Evolutionary conservation across 2,329 filamentous ascomycete genomes (phyloP), one percentile per base, ranked within the genome.

Genomic region (Thermoascus crustaceus): DNA sequence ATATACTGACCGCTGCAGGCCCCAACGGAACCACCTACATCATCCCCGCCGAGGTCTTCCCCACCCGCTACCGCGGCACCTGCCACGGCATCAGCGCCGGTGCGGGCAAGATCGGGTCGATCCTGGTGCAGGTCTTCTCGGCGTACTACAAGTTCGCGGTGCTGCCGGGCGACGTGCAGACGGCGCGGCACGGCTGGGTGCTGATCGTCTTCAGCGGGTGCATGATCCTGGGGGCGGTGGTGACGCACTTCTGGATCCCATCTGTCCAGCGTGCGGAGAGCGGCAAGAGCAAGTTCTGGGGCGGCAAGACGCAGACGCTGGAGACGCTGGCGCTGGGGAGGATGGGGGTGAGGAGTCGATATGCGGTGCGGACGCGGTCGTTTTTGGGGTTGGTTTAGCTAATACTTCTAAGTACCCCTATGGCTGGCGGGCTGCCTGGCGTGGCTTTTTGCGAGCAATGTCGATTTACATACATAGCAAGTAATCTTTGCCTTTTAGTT

Each of bases 31-130:
- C 63, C 22, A 64, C 57, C 5, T 63, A 62, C 38, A 64, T 68
- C 46, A 68, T 75, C 23, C 68, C 72, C n/a, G 71, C 70, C 8
- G 72, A 75, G 42, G 63, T 73, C 34, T 76, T 75, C 42, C 72
- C 72, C 3, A 75, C 72, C 0, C 60, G 67, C 11, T 75, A 74
- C 45, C 64, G 72, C 11, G 71, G 63, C 34, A 70, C 68, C 1
- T 71, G 66, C 40, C 69, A 75, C 46, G 72, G 72, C 13, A 64
- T 75, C 40, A 64, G 66, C 18, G 72, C 72, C n/a, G 72, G 63
- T 1, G 50, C 61, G 1, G 72, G 72, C 3, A 75, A 75, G 47
- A 50, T 75, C 1, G 72, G 72, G 11, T 69, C 70, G 0, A 60
- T 66, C 33, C 49, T 64, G 9, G 59, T 65, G 13, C 61, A 64